Evolutionary conservation across 1,284 basidiomycete genomes (phyloP), one percentile per base, ranked within the genome.

Genomic region (Trichosporon ovoides): DNA sequence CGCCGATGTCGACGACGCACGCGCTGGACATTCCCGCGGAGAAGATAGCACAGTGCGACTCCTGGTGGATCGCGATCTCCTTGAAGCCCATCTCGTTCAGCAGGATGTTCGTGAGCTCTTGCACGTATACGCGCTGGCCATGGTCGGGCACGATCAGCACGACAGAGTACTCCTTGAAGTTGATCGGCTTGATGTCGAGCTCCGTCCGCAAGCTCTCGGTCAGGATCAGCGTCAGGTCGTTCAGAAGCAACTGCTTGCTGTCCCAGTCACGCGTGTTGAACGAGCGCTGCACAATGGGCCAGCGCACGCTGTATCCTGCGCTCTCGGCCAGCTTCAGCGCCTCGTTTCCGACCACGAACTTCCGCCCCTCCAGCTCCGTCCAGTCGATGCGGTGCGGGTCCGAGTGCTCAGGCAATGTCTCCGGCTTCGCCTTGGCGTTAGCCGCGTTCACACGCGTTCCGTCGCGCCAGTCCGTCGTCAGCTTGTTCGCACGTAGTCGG

Each of bases 1-100:
- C 88, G 11, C 96, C 96, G 56, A 98, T 86, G 72, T 98, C 92
- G 35, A 98, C 89, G 3, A 99, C 90, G 71, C 95, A 98, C 12
- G 93, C 94, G 63, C 86, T 88, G 0, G 90, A 91, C 58, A 98
- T 87, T 11, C 96, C 96, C 3, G 95, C 92, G 18, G 94, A 92
- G 73, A 96, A 98, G 2, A 92, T 91, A 5, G 96, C 91, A 52
- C 91, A 91, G 33, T 96, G 81, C 1, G 90, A 88, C 81, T 96
- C 93, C 89, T 95, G 92, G 74, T 94, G 90, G 13, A 88, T 84
- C 66, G 88, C 91, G 43, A 96, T 78, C 74, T 94, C 88, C 72
- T 88, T 91, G 81, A 98, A 97, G 0, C 90, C 91, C 83, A 98
- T 87, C 6, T 83, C 82, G 37, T 84, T 79, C 38, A 98, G 76